Evolutionary conservation across 306 rosid species (phyloP).

Genomic region (Purshia tridentata): DNA sequence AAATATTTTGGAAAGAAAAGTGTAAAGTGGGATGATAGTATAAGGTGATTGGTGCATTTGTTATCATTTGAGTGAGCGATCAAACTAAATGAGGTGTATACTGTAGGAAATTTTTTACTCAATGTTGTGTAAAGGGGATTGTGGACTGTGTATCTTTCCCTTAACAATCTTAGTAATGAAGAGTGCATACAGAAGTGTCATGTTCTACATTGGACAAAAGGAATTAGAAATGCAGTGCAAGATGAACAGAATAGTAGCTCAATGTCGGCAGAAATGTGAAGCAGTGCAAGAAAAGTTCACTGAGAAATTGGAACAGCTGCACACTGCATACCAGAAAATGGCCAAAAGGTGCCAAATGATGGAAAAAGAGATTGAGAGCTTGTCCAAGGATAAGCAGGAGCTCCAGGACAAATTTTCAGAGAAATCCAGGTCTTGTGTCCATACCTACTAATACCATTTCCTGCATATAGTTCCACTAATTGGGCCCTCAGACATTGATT

Average conservation of each 20-base stretch:
- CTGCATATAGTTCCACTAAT: slow-evolving; percentile 16
- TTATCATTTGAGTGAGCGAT: slow-evolving; percentile 12
- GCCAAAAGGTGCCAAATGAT: slow-evolving; percentile 84
- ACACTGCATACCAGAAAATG: slow-evolving; percentile 88
- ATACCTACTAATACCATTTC: neutral
- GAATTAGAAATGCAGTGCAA: slow-evolving; percentile 92
- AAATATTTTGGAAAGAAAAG: slow-evolving; percentile 11
- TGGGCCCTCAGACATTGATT: slow-evolving; percentile 15
- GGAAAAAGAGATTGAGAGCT: slow-evolving; percentile 85
- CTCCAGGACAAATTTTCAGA: slow-evolving; percentile 98
- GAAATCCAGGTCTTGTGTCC: slow-evolving; percentile 67
- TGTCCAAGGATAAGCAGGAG: slow-evolving; percentile 96
- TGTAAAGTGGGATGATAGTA: slow-evolving; percentile 15
- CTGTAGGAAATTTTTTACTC: slow-evolving; percentile 1
- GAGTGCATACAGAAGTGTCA: slow-evolving; percentile 89
- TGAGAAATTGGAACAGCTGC: slow-evolving; percentile 88
- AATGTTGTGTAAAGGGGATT: slow-evolving; percentile 17
- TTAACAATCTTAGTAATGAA: slow-evolving; percentile 74
- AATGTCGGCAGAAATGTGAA: slow-evolving; percentile 94
- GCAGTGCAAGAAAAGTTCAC: slow-evolving; percentile 86
- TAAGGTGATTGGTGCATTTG: neutral
- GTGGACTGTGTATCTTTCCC: slow-evolving; percentile 34
- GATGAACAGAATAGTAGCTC: slow-evolving; percentile 77
- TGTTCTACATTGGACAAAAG: slow-evolving; percentile 89
- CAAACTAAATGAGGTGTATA: slow-evolving; percentile 14